Conservation (phyloP, 352 stramenopile genomes). For the Peronospora farinosa region DNA sequence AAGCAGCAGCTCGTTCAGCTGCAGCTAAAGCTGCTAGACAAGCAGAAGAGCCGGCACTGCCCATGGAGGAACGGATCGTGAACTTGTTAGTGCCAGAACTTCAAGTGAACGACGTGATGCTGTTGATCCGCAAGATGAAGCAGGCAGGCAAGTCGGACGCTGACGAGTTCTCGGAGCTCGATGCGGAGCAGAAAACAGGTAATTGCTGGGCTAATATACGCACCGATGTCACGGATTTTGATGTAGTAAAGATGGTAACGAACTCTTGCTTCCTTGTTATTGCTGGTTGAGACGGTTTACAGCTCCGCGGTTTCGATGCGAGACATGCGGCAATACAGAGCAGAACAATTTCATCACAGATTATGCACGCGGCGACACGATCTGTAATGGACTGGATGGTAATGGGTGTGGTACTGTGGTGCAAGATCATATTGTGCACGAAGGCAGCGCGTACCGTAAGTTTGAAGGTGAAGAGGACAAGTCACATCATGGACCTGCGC, state of each 20-base stretch:
- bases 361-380: slow-evolving; percentile 82
- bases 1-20: slow-evolving; percentile 24
- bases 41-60: slow-evolving; percentile 47
- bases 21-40: slow-evolving; percentile 35
- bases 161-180: slow-evolving; percentile 82
- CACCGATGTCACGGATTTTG: background rate
- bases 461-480: slow-evolving; percentile 96
- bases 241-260: slow-evolving; percentile 5
- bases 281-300: background rate
- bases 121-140: slow-evolving; percentile 87
- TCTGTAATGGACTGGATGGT: slow-evolving; percentile 82
- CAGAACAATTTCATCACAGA: slow-evolving; percentile 89
- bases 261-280: slow-evolving; percentile 1
- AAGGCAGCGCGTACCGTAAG: slow-evolving; percentile 93
- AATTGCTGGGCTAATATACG: slow-evolving; percentile 13
- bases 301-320: slow-evolving; percentile 78
- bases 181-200: slow-evolving; percentile 83
- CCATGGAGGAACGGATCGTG: slow-evolving; percentile 85
- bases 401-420: slow-evolving; percentile 91
- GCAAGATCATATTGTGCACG: slow-evolving; percentile 93
- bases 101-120: slow-evolving; percentile 84
- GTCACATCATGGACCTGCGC: slow-evolving; percentile 92
- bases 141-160: slow-evolving; percentile 84
- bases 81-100: slow-evolving; percentile 81
- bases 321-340: slow-evolving; percentile 84